Conservation (phyloP, 805 yeast genomes). For the Metschnikowia chrysomelidarum region DNA sequence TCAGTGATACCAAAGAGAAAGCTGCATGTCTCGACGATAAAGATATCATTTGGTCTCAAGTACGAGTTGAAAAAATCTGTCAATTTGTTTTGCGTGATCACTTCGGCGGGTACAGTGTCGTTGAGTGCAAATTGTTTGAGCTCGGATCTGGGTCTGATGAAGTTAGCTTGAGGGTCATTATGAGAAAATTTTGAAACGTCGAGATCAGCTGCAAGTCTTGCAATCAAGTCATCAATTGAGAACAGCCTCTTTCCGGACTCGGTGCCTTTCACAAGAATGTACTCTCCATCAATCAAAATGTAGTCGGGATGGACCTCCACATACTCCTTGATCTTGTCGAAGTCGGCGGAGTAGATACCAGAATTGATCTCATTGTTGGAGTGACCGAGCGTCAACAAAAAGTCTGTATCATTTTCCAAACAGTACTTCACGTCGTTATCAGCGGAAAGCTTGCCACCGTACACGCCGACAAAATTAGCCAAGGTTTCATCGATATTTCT, state of each 20-base stretch:
- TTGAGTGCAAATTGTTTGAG: constrained; percentile 11
- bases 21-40: constrained; percentile 84
- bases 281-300: constrained; percentile 33
- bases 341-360: constrained; percentile 24
- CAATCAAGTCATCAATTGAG: constrained; percentile 32
- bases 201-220: constrained; percentile 24
- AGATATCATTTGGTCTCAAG: constrained; percentile 60
- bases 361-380: constrained; percentile 37
- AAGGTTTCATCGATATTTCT: constrained; percentile 75
- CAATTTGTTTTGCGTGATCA: constrained; percentile 33
- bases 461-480: constrained; percentile 65
- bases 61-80: constrained; percentile 32
- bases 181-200: constrained; percentile 15
- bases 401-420: constrained; percentile 53
- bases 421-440: constrained; percentile 17
- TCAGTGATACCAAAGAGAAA: constrained; percentile 77
- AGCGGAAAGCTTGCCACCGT: constrained; percentile 57
- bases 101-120: constrained; percentile 12
- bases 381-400: constrained; percentile 69
- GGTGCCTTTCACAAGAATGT: constrained; percentile 19
- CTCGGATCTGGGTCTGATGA: constrained; percentile 17
- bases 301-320: constrained; percentile 44
- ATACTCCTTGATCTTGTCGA: constrained; percentile 23
- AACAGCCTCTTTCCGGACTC: constrained; percentile 27
- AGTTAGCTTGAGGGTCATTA: constrained; percentile 15